Evolutionary conservation across 495 filamentous ascomycete genomes (phyloP).

Genomic region (Cryomyces antarcticus): DNA sequence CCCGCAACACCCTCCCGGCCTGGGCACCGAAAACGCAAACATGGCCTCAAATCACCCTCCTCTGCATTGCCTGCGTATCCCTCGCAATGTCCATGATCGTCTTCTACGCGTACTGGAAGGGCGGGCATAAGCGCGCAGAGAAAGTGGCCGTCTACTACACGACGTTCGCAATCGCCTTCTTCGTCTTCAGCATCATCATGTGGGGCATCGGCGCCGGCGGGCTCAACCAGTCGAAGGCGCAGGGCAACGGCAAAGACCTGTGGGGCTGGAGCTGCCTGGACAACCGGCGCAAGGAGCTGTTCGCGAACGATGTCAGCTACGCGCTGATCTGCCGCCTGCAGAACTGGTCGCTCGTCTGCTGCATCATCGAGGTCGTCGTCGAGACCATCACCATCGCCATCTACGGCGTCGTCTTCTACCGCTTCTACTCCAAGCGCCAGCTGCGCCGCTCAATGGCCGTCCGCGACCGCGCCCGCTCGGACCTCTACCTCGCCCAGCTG

Average conservation of each 20-base stretch:
- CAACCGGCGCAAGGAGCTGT: constrained; percentile 58
- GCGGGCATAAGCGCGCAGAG: constrained; percentile 74
- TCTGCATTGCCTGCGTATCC: constrained; percentile 59
- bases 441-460: constrained; percentile 91
- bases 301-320: constrained; percentile 63
- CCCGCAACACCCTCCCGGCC: constrained; percentile 57
- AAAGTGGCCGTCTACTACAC: constrained; percentile 90
- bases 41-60: constrained; percentile 78
- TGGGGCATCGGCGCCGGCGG: constrained; percentile 78
- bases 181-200: constrained; percentile 82
- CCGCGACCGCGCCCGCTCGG: constrained; percentile 80
- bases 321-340: constrained; percentile 85
- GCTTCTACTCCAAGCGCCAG: constrained; percentile 83
- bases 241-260: constrained; percentile 60
- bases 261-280: constrained; percentile 95
- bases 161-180: constrained; percentile 75
- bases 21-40: constrained; percentile 63
- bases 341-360: constrained; percentile 92
- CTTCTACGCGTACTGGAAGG: constrained; percentile 71
- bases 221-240: constrained; percentile 53
- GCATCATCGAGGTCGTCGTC: constrained; percentile 88
- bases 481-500: constrained; percentile 89
- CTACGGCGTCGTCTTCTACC: constrained; percentile 88
- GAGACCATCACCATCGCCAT: constrained; percentile 80
- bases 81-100: constrained; percentile 59